phyloP scores from a whole-genome alignment of 139 green algal genomes.

The Eudorina sp. region DNA sequence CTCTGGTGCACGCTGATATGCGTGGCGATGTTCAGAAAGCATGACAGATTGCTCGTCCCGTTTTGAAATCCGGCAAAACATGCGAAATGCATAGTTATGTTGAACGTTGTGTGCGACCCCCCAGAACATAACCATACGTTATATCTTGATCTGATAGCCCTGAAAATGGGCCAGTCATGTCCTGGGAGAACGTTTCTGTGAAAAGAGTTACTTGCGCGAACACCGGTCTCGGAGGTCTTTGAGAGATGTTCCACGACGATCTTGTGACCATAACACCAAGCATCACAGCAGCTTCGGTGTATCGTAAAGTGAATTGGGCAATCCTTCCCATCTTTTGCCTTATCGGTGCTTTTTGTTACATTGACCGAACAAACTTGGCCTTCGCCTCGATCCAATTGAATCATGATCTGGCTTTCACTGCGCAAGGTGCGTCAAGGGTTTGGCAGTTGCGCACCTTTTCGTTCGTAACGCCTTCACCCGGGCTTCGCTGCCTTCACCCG shows the following conservation, averaged over 20 bases:
- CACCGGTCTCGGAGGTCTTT: no score
- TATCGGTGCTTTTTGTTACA: constrained; percentile 67
- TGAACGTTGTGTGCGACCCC: no score
- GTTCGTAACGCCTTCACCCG: neutral
- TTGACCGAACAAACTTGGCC: constrained; percentile 83
- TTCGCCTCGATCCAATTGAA: constrained; percentile 84
- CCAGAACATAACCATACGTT: no score
- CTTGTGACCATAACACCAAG: neutral
- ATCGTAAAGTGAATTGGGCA: constrained; percentile 14
- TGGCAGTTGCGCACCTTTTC: neutral
- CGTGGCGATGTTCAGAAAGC: no score
- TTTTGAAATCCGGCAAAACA: no score
- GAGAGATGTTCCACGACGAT: constrained; percentile 5
- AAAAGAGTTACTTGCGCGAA: no score
- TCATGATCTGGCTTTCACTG: constrained; percentile 57
- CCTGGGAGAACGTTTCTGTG: no score
- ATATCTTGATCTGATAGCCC: no score
- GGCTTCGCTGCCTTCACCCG: neutral
- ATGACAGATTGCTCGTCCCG: no score
- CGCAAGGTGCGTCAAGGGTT: neutral
- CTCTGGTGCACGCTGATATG: no score
- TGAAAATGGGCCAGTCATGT: no score
- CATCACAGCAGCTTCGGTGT: neutral
- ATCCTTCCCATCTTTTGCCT: constrained; percentile 48
- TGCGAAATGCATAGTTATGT: no score